These are phyloP conservation scores for Rosa multiflora DNA, from an alignment of 306 rosid species.

Conservation along the genomic window DNA sequence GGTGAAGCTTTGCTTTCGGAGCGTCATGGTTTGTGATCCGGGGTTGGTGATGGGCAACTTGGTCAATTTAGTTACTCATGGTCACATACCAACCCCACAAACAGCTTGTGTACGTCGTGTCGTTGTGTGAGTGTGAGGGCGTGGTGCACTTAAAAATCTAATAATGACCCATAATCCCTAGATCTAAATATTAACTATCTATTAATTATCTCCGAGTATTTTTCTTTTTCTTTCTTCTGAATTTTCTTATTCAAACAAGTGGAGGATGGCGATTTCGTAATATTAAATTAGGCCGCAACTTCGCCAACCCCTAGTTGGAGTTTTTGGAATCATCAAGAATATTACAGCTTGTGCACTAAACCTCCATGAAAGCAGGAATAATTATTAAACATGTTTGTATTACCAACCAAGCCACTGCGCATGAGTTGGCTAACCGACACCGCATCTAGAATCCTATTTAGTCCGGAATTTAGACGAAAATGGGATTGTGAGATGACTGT, in stretches of 20 bases:
- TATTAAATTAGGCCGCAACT: not conserved
- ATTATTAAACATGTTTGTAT: not conserved
- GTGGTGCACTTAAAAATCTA: not conserved
- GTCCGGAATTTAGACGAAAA: no score
- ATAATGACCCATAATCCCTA: not conserved
- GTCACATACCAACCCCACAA: conserved; percentile 13
- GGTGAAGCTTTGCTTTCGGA: no score
- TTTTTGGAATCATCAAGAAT: not conserved
- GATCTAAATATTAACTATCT: not conserved
- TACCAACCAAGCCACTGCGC: not conserved
- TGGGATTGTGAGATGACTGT: no score
- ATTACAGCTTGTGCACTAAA: not conserved
- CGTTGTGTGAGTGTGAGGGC: not conserved
- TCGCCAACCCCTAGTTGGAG: not conserved
- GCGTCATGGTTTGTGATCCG: not conserved
- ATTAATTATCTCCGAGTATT: not conserved
- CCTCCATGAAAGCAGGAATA: not conserved
- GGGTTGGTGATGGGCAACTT: conserved; percentile 32
- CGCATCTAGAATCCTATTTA: no score
- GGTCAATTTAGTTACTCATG: not conserved
- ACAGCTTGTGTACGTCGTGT: not conserved
- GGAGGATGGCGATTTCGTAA: not conserved
- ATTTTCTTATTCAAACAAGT: not conserved
- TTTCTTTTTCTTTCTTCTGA: not conserved
- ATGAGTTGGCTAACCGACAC: not conserved